Evolutionary conservation across 2,329 filamentous ascomycete species (phyloP), one percentile per base, ranked within the genome.

Genomic region (Curvularia sp.): DNA sequence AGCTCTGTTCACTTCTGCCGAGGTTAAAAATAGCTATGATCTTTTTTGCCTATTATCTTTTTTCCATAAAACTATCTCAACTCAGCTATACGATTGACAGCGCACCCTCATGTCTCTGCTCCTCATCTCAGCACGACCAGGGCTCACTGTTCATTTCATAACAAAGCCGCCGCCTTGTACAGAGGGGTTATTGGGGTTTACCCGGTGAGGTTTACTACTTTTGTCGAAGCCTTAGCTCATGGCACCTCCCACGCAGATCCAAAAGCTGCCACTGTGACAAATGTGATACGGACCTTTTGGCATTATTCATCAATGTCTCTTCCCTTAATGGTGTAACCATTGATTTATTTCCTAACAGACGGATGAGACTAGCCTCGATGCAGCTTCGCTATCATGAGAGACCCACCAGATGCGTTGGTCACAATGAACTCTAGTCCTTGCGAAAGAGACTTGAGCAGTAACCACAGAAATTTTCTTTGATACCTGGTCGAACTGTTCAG

Each of bases 1-100:
- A 38, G 13, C n/a, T 26, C 10, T 18, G 22, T n/a, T 38, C 38
- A n/a, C 15, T 55, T 55, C 42, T 50, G 39, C 53, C 53, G 53
- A 55, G 53, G 53, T 50, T 50, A 50, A 50, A 50, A 28, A 31
- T 6, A 26, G 9, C 43, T n/a, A 22, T 6, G 4, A 12, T 38
- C 26, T 15, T 42, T 15, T 41, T 28, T 49, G 46, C 26, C 46
- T 41, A 41, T 41, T 22, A 20, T 12, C 15, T 10, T 13, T 9
- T 22, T 22, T 41, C 15, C 2, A 41, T 22, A 18, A 18, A 18
- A 18, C 15, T 41, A 22, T 10, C 39, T 41, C 18, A 22, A 22
- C n/a, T 38, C 15, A 15, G 15, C 33, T 38, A 38, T 38, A 38
- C n/a, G 9, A 13, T 41, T 22, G 5, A 20, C 22, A 22, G 22